Conservation (phyloP, 768 basidiomycete species). For the Chalciporus piperatus region DNA sequence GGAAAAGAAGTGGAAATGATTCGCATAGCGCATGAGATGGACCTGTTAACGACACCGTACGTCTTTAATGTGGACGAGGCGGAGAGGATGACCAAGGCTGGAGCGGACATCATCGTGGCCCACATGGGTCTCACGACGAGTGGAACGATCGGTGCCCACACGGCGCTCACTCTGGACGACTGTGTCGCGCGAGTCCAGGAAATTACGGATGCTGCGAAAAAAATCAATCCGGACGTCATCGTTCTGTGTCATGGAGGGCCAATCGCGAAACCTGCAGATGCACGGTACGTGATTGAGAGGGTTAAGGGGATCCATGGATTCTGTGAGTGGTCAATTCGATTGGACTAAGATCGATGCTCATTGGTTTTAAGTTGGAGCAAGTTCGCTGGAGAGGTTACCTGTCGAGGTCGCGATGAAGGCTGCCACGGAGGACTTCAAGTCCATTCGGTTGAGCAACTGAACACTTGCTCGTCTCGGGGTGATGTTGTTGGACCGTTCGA, state of each 20-base stretch:
- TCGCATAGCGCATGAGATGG: slow-evolving; percentile 20
- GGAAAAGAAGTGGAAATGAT: slow-evolving; percentile 33
- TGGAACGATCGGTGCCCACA: slow-evolving; percentile 26
- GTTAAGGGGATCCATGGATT: slow-evolving; percentile 22
- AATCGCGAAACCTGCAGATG: slow-evolving; percentile 25
- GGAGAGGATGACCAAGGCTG: slow-evolving; percentile 22
- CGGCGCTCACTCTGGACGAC: slow-evolving; percentile 20
- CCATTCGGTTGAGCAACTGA: slow-evolving; percentile 12
- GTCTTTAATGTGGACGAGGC: slow-evolving; percentile 29
- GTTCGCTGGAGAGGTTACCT: slow-evolving; percentile 23
- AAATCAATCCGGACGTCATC: slow-evolving; percentile 18
- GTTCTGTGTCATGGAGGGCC: slow-evolving; percentile 25
- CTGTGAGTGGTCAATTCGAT: slow-evolving; percentile 11
- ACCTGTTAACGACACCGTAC: slow-evolving; percentile 27
- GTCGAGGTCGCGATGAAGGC: slow-evolving; percentile 24
- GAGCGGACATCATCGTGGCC: slow-evolving; percentile 25
- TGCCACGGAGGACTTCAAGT: slow-evolving; percentile 21
- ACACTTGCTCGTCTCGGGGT: too few species aligned
- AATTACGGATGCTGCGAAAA: slow-evolving; percentile 17
- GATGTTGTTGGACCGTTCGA: too few species aligned
- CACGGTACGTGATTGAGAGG: slow-evolving; percentile 17
- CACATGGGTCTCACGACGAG: slow-evolving; percentile 32
- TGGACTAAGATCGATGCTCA: not conserved
- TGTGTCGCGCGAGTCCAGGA: slow-evolving; percentile 18
- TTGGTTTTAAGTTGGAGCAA: slow-evolving; percentile 20